phyloP scores from a whole-genome alignment of 1,139 yeast genomes.

The Hanseniaspora gamundiae region DNA sequence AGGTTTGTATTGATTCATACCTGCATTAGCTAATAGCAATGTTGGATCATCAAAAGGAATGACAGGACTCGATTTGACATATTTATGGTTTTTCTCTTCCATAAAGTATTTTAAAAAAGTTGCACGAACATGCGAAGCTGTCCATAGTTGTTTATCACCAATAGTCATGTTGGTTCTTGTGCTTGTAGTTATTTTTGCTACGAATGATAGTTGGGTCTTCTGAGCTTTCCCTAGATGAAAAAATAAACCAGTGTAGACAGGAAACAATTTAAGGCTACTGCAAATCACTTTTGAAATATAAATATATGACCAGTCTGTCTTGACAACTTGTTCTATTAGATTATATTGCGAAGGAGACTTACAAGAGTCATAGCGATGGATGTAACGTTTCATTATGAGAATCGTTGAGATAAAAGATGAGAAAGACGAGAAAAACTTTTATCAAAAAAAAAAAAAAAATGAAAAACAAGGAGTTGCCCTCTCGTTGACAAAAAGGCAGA shows the following conservation, averaged over 20 bases:
- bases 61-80: constrained; percentile 86
- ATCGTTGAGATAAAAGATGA: too few species aligned
- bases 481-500: background rate
- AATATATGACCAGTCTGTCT: too few species aligned
- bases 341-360: too few species aligned
- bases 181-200: background rate
- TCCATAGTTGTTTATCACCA: constrained; percentile 36
- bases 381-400: too few species aligned
- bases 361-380: too few species aligned
- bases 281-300: too few species aligned
- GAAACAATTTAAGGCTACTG: too few species aligned
- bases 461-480: constrained; percentile 28
- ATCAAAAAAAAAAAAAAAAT: too few species aligned
- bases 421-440: too few species aligned
- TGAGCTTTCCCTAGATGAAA: background rate
- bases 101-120: constrained; percentile 73
- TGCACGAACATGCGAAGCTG: constrained; percentile 67
- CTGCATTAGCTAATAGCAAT: constrained; percentile 89
- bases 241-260: too few species aligned
- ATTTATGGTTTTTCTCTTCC: constrained; percentile 56
- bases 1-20: constrained; percentile 98
- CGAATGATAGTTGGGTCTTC: background rate
- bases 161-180: constrained; percentile 16
- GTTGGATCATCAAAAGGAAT: constrained; percentile 98
- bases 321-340: too few species aligned